These are phyloP conservation scores for Colletotrichum neosansevieriae DNA, from an alignment of 2,329 filamentous ascomycete species.

Conservation along the genomic window DNA sequence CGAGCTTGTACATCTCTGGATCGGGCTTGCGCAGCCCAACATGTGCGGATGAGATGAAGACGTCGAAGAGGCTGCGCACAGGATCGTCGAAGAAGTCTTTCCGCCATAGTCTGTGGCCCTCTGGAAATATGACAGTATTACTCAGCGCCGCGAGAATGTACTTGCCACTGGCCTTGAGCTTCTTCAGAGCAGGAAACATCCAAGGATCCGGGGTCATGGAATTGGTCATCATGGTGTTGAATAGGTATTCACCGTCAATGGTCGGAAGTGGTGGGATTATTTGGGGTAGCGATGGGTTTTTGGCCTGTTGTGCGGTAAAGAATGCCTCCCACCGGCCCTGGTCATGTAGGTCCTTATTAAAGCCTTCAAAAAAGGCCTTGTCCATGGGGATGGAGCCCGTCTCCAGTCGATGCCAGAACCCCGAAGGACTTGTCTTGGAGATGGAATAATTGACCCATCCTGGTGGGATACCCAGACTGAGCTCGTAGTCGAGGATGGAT, in stretches of 20 bases:
- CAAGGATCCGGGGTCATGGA: conserved; percentile 81
- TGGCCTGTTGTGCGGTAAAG: conserved; percentile 59
- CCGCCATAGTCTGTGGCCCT: conserved; percentile 74
- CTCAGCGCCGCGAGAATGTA: conserved; percentile 86
- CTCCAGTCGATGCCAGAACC: conserved; percentile 91
- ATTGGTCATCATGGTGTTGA: conserved; percentile 89
- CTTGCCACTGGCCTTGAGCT: conserved; percentile 71
- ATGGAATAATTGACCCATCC: conserved; percentile 96
- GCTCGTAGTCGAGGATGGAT: conserved; percentile 91
- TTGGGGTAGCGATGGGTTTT: conserved; percentile 53
- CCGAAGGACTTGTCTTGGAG: conserved; percentile 79
- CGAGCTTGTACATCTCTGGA: conserved; percentile 80
- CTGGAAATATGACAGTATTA: conserved; percentile 90
- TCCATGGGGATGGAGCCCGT: conserved; percentile 84
- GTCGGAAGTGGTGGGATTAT: conserved; percentile 73
- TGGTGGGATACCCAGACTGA: conserved; percentile 78
- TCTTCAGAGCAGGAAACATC: conserved; percentile 86
- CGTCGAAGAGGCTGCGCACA: conserved; percentile 79
- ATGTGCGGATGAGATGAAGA: conserved; percentile 89
- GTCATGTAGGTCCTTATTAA: conserved; percentile 79
- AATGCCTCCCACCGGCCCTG: conserved; percentile 77
- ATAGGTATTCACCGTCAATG: conserved; percentile 83
- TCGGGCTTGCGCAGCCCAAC: conserved; percentile 91
- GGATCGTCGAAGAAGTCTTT: conserved; percentile 66
- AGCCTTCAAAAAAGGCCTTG: conserved; percentile 78